Evolutionary conservation across 2,329 filamentous ascomycete genomes (phyloP).

Genomic region (Clarireedia monteithiana): DNA sequence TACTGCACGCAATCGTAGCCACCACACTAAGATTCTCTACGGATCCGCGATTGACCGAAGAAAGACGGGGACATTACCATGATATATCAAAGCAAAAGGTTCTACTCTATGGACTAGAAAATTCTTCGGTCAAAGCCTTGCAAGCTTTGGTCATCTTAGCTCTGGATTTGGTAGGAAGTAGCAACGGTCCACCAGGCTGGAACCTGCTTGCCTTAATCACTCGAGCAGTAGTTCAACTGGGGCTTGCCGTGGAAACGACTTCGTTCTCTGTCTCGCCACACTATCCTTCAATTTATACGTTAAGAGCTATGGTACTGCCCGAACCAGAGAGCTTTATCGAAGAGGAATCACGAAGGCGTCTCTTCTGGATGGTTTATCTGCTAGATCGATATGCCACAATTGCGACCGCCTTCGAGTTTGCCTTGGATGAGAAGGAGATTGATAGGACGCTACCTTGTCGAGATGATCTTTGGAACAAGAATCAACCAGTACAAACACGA

Average conservation of each 20-base stretch:
- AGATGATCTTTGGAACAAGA: conserved; percentile 78
- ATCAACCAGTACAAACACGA: conserved; percentile 74
- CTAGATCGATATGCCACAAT: conserved; percentile 87
- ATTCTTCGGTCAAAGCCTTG: conserved; percentile 79
- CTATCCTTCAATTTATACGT: conserved; percentile 80
- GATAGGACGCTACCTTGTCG: conserved; percentile 81
- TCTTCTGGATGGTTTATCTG: conserved; percentile 94
- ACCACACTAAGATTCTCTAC: conserved; percentile 79
- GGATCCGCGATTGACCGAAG: conserved; percentile 65
- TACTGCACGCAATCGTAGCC: conserved; percentile 83
- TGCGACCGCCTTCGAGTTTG: conserved; percentile 87
- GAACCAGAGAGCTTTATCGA: conserved; percentile 82
- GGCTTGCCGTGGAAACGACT: conserved; percentile 73
- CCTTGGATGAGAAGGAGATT: conserved; percentile 81
- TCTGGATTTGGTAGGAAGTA: conserved; percentile 74
- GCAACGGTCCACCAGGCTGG: conserved; percentile 87
- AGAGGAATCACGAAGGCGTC: conserved; percentile 73
- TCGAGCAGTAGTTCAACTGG: conserved; percentile 79
- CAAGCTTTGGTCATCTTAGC: conserved; percentile 84
- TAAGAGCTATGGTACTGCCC: conserved; percentile 76
- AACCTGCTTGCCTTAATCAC: conserved; percentile 86
- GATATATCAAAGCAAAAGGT: conserved; percentile 78
- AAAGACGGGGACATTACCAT: conserved; percentile 68
- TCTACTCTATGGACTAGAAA: conserved; percentile 78
- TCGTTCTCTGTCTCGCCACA: conserved; percentile 71